Evolutionary conservation across 2,329 filamentous ascomycete species (phyloP), one percentile per base, ranked within the genome.

Genomic region (Pseudopithomyces chartarum): DNA sequence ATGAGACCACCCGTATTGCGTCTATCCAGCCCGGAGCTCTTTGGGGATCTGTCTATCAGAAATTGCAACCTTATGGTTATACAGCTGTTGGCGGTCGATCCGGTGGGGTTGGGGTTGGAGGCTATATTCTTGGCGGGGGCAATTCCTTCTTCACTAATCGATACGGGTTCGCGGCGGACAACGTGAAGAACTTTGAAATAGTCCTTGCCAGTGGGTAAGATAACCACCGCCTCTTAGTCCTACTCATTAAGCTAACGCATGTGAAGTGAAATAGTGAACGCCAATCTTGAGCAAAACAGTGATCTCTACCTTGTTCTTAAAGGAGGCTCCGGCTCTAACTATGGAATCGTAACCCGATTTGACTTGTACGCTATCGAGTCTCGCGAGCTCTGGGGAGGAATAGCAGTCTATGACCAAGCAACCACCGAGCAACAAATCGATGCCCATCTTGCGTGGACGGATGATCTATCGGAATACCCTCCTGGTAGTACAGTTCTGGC

Each of bases 291-390:
- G 58, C 59, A 62, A 58, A 57, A 67, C 52, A 39, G 59, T 7
- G 73, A 78, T 47, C 66, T 78, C 1, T 77, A 67, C 62, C 64
- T 64, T 56, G 75, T 74, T 19, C 56, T 78, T 47, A 77, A 76
- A 54, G 75, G 75, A 2, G 76, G 76, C n/a, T 11, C 13, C 17
- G 71, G 67, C 56, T 71, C 68, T 53, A 77, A 78, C 64, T 78
- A 77, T 51, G 76, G 75, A 6, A 61, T 78, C 23, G 75, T 77
- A 12, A 76, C 75, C 2, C 60, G 70, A 2, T 76, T 77, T 40
- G 73, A 76, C n/a, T n/a, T 71, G n/a, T 45, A 54, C 12, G 68
- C 67, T 0, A 70, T 71, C 10, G 29, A 58, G 10, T 63, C 66
- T 23, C 23, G 58, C n/a, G 57, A 62, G 3, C 54, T 73, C 56